These are phyloP conservation scores for Calonectria pteridis DNA, from an alignment of 2,329 filamentous ascomycete genomes.

Conservation along the genomic window DNA sequence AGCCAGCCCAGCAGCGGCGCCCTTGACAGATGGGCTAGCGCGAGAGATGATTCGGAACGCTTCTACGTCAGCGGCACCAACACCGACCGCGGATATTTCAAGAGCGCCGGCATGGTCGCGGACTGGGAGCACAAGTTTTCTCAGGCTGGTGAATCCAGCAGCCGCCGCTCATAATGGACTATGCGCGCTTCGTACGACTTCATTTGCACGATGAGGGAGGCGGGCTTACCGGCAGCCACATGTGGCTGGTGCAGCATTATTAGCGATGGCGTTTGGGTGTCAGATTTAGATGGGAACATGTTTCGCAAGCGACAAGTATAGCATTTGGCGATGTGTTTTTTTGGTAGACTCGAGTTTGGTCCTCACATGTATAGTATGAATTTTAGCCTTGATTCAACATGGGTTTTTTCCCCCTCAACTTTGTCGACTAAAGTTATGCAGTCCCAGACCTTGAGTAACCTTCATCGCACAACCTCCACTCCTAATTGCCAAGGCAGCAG, in stretches of 20 bases:
- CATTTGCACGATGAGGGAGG: not conserved
- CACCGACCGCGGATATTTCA: constrained; percentile 25
- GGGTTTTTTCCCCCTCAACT: not conserved
- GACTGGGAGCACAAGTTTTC: constrained; percentile 28
- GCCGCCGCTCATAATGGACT: not conserved
- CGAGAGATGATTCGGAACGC: constrained; percentile 24
- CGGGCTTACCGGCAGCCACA: not conserved
- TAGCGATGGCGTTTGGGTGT: not conserved
- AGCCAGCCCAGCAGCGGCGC: not conserved
- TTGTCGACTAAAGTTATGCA: too few species aligned
- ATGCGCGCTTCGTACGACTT: not conserved
- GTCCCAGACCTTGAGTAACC: too few species aligned
- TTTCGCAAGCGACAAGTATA: not conserved
- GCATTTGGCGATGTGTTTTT: not conserved
- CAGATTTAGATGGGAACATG: not conserved
- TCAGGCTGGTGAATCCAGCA: not conserved
- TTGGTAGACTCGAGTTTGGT: not conserved
- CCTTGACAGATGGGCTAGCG: constrained; percentile 28
- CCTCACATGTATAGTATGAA: not conserved
- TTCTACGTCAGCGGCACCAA: constrained; percentile 31
- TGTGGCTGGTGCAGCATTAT: not conserved
- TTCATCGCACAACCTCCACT: not conserved
- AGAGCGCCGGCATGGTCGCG: constrained; percentile 20
- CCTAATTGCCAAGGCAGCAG: not conserved
- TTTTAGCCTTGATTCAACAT: not conserved